phyloP scores from a whole-genome alignment of 2,329 filamentous ascomycete species.

The Podosphaera fusca region DNA sequence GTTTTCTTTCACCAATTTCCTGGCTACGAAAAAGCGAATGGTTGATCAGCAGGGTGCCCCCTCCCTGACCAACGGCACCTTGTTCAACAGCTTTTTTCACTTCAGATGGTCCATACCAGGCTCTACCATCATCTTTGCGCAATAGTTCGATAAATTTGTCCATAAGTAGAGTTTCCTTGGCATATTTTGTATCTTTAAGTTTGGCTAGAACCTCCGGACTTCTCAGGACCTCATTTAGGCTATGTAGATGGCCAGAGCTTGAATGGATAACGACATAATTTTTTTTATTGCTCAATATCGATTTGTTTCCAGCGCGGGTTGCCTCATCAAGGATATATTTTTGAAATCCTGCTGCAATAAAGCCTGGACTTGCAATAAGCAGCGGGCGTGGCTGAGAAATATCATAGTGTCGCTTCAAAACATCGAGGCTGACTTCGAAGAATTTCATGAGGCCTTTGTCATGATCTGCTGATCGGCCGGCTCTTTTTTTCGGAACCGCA shows the following conservation, averaged over 20 bases:
- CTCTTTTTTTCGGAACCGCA: conserved; percentile 42
- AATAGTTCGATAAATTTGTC: conserved; percentile 61
- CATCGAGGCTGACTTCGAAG: conserved; percentile 53
- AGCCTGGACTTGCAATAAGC: conserved; percentile 73
- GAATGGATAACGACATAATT: conserved; percentile 56
- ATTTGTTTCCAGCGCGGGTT: conserved; percentile 38
- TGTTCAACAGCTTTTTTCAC: conserved; percentile 66
- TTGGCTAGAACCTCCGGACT: conserved; percentile 54
- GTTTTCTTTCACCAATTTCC: conserved; percentile 50
- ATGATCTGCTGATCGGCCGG: conserved; percentile 35
- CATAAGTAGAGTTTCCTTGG: conserved; percentile 62
- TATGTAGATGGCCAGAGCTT: conserved; percentile 67
- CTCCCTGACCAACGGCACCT: conserved; percentile 70
- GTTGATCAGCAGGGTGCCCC: conserved; percentile 65
- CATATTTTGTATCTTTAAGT: conserved; percentile 72
- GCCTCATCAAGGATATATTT: conserved; percentile 47
- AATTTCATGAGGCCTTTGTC: conserved; percentile 53
- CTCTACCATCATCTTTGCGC: conserved; percentile 63
- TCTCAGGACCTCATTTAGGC: conserved; percentile 66
- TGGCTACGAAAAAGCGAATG: conserved; percentile 72
- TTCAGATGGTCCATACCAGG: conserved; percentile 72
- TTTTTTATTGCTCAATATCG: conserved; percentile 37
- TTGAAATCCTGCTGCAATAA: conserved; percentile 60
- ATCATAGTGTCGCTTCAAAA: conserved; percentile 57
- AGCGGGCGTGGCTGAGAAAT: conserved; percentile 47